Evolutionary conservation across 371 early-diverging fungal species (phyloP), one percentile per base, ranked within the genome.

Genomic region (Caulochytrium protostelioides): DNA sequence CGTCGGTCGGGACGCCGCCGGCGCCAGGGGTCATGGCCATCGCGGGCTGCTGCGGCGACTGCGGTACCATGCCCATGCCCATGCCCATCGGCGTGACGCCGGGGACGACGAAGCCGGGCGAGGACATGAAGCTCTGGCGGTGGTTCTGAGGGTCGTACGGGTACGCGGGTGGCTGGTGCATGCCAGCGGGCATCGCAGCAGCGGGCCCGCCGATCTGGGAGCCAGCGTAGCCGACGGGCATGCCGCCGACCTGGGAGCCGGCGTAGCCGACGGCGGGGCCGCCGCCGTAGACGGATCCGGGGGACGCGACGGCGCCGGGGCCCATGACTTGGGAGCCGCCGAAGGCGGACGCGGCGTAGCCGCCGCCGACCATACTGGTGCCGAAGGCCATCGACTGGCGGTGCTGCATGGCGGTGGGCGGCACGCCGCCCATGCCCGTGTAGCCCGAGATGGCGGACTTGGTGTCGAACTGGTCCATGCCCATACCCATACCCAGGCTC

Each of bases 1-100:
- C 82, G 38, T 90, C 83, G 6, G 72, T 65, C 6, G 83, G 83
- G 37, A 68, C 61, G n/a, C 60, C 65, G 13, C 16, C 14, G 20
- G n/a, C 16, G 3, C 13, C 34, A 18, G 16, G 12, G 34, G 13
- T 27, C 26, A 27, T 24, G 3, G 37, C 13, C n/a, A n/a, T n/a
- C n/a, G n/a, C n/a, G n/a, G n/a, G n/a, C n/a, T n/a, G n/a, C n/a
- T n/a, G n/a, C n/a, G n/a, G n/a, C n/a, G n/a, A n/a, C n/a, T n/a
- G n/a, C n/a, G n/a, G n/a, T n/a, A n/a, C n/a, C n/a, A n/a, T n/a
- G n/a, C n/a, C n/a, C n/a, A n/a, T n/a, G n/a, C n/a, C n/a, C n/a
- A n/a, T n/a, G n/a, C n/a, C n/a, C n/a, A n/a, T n/a, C n/a, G n/a
- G n/a, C n/a, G n/a, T n/a, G n/a, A n/a, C n/a, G n/a, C n/a, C n/a